phyloP scores from a whole-genome alignment of 495 filamentous ascomycete genomes.

The Aspergillus cristatus region DNA sequence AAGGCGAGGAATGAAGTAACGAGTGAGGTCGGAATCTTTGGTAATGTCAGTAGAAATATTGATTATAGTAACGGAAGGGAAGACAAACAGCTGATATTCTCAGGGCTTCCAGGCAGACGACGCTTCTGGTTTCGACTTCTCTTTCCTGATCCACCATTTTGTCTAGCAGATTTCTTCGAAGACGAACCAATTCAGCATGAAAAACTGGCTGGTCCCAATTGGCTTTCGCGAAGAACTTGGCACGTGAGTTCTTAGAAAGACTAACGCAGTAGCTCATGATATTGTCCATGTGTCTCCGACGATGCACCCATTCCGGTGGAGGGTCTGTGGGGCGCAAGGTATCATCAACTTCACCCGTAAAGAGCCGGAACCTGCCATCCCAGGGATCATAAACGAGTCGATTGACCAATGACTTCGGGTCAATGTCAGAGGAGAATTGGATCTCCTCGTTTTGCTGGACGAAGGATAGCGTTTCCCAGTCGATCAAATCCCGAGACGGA shows the following conservation, averaged over 20 bases:
- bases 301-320: constrained; percentile 40
- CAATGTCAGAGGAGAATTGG: constrained; percentile 43
- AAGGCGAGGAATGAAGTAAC: constrained; percentile 62
- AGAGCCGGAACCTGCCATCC: constrained; percentile 54
- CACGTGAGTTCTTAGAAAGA: constrained; percentile 46
- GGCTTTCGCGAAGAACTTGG: constrained; percentile 32
- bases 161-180: constrained; percentile 77
- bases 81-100: constrained; percentile 64
- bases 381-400: constrained; percentile 66
- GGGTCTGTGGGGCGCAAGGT: constrained; percentile 41
- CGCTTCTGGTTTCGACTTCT: constrained; percentile 21
- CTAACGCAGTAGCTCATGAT: constrained; percentile 60
- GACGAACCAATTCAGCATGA: constrained; percentile 57
- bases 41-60: neutral
- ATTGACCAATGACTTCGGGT: constrained; percentile 48
- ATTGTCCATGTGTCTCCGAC: constrained; percentile 42
- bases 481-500: constrained; percentile 39
- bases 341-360: constrained; percentile 27
- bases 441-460: constrained; percentile 44
- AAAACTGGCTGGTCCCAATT: constrained; percentile 67
- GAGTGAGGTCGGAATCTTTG: constrained; percentile 53
- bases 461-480: constrained; percentile 52
- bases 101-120: constrained; percentile 54
- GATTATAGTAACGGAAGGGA: neutral
- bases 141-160: constrained; percentile 44